Percentiles rank a stretch among this genome's conserved stretches.
phyloP scores from a whole-genome alignment of 2,329 filamentous ascomycete genomes.

The Cytospora chrysosperma region DNA sequence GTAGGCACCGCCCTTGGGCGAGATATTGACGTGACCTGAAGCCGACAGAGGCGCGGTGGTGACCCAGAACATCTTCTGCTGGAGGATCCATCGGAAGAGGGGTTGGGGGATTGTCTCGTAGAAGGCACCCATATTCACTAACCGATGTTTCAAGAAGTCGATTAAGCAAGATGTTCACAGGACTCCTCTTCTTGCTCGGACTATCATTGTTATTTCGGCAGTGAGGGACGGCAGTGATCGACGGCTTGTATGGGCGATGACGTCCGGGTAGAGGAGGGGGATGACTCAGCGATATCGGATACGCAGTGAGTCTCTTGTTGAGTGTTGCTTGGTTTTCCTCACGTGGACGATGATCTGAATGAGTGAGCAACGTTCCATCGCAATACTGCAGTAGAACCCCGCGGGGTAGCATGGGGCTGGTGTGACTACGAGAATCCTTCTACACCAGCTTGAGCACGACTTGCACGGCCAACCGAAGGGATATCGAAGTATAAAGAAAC shows the following conservation, averaged over 20 bases:
- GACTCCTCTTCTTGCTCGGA: neutral
- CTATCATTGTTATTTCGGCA: neutral
- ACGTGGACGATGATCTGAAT: neutral
- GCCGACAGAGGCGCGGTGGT: conserved; percentile 68
- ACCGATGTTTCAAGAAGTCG: neutral
- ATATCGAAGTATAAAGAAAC: too few species aligned
- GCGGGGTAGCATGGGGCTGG: neutral
- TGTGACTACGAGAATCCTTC: neutral
- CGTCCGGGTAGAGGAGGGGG: too few species aligned
- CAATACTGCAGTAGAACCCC: too few species aligned
- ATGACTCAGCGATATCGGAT: conserved; percentile 6
- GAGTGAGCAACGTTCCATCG: too few species aligned
- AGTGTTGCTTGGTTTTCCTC: neutral
- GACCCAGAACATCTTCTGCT: conserved; percentile 73
- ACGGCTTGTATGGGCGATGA: neutral
- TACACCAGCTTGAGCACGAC: neutral
- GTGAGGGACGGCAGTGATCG: neutral
- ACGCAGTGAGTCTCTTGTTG: neutral
- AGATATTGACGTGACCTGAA: conserved; percentile 68
- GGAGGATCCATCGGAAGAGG: conserved; percentile 61
- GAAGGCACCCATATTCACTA: conserved; percentile 20
- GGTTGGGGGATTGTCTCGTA: conserved; percentile 45
- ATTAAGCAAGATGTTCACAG: neutral
- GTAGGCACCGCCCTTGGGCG: conserved; percentile 69
- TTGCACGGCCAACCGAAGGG: neutral